Evolutionary conservation across 805 yeast species (phyloP).

Genomic region (Ogataea saltuana): DNA sequence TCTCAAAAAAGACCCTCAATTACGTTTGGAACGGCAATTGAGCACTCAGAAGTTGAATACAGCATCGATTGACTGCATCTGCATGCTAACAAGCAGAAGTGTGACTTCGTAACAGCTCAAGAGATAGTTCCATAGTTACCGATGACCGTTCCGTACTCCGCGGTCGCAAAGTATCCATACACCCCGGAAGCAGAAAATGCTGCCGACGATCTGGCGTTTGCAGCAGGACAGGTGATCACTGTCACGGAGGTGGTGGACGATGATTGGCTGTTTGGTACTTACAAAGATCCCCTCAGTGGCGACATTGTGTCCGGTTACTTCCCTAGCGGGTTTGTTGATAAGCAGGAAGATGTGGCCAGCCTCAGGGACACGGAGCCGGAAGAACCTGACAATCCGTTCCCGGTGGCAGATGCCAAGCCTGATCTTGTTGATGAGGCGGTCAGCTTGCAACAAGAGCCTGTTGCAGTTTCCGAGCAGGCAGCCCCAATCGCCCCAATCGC

Average conservation of each 20-base stretch:
- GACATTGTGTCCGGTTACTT: conserved; percentile 67
- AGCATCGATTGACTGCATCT: neutral
- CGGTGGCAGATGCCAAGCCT: neutral
- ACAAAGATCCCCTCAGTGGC: conserved; percentile 44
- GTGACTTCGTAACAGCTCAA: too few species aligned
- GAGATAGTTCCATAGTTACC: neutral
- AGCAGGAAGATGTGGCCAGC: conserved; percentile 11
- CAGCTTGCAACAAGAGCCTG: neutral
- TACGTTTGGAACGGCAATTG: neutral
- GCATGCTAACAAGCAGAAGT: too few species aligned
- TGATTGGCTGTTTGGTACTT: conserved; percentile 85
- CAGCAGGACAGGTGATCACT: conserved; percentile 64
- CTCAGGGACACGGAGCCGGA: conserved; percentile 6
- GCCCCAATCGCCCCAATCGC: neutral
- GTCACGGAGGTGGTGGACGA: conserved; percentile 85
- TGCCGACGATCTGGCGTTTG: conserved; percentile 80
- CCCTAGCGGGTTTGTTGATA: conserved; percentile 79
- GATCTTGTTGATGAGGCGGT: neutral
- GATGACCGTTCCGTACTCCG: conserved; percentile 33
- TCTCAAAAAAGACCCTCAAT: too few species aligned
- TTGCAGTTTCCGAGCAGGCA: neutral
- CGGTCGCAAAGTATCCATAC: conserved; percentile 34
- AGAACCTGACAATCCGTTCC: conserved; percentile 8
- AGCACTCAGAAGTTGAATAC: neutral
- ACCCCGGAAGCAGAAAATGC: conserved; percentile 49